Percentiles rank a stretch among this genome's conserved stretches.
Evolutionary conservation across 1,284 basidiomycete species (phyloP).

Genomic region (Fereydounia khargensis): DNA sequence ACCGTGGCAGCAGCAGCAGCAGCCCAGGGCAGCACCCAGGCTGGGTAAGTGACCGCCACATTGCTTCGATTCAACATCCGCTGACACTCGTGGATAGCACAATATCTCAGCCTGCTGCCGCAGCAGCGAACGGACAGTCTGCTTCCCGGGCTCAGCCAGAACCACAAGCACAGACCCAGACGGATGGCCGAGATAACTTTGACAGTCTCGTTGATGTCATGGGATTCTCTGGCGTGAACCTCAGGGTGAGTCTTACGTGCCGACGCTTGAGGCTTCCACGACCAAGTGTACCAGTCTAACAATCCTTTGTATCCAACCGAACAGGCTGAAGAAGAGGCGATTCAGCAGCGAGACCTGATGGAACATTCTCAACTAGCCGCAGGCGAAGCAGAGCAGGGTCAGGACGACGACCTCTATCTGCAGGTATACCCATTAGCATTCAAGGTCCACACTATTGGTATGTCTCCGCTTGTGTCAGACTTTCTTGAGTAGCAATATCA

Average conservation of each 20-base stretch:
- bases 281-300: too few species aligned
- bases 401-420: slow-evolving; percentile 44
- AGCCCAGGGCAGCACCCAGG: neutral
- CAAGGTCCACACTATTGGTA: slow-evolving; percentile 43
- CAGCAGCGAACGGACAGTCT: too few species aligned
- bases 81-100: too few species aligned
- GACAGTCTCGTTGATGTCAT: slow-evolving; percentile 51
- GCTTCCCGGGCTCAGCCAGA: too few species aligned
- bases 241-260: slow-evolving; percentile 15
- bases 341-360: slow-evolving; percentile 36
- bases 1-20: slow-evolving; percentile 4
- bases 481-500: too few species aligned
- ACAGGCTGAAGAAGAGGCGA: slow-evolving; percentile 50
- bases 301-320: too few species aligned
- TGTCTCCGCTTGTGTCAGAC: too few species aligned
- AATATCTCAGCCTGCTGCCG: too few species aligned
- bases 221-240: slow-evolving; percentile 48
- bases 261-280: too few species aligned
- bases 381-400: slow-evolving; percentile 5
- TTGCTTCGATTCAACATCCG: too few species aligned
- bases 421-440: slow-evolving; percentile 46
- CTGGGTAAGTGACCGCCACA: too few species aligned
- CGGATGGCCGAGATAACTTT: slow-evolving; percentile 14
- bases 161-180: too few species aligned
- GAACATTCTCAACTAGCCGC: slow-evolving; percentile 20